Base-by-base conservation (phyloP, 2,329 filamentous ascomycete genomes). In the Aspergillus sp. region DNA sequence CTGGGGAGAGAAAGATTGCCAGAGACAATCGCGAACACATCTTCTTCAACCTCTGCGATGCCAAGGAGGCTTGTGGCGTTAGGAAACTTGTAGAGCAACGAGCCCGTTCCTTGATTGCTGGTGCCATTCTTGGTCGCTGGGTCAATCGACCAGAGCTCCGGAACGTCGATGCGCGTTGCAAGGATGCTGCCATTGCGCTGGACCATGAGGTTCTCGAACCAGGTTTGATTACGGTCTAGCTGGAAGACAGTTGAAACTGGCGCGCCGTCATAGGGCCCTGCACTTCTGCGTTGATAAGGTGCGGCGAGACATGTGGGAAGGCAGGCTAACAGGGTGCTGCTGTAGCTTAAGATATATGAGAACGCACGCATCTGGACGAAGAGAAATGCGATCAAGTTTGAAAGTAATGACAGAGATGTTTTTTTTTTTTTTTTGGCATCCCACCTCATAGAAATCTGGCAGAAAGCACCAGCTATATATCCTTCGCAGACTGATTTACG, bases 141-240 rank as follows among this genome's bases (percentile, higher is more conserved):
- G 15, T 47, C 39, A 32, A 52, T 37, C 2, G 23, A 15, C 50
- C 50, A 52, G 2, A 52, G 33, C 25, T 52, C 50, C 5, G 50
- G 50, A 7, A 32, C 42, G 19, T 52, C 50, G 12, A 47, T 41
- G 20, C 50, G 41, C 3, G 50, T 52, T 1, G 37, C 44, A 4
- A 52, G 47, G 6, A 52, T 9, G 23, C 15, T 35, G 3, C 47
- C 38, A 35, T 45, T 37, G 15, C 19, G 27, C 10, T 45, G 47
- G 7, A 45, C 42, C 3, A 45, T 45, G 13, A 52, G 23, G 7
- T 49, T 49, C 17, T 52, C 50, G 23, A 52, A 38, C 50, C 50
- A 52, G n/a, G 47, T 49, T 2, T 43, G 42, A 30, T 47, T 49
- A 6, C 7, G 22, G 5, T 20, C 15, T 19, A 48, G 43, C 20